Evolutionary conservation across 768 basidiomycete species (phyloP), one percentile per base, ranked within the genome.

Genomic region (Calocybe gangraenosa): DNA sequence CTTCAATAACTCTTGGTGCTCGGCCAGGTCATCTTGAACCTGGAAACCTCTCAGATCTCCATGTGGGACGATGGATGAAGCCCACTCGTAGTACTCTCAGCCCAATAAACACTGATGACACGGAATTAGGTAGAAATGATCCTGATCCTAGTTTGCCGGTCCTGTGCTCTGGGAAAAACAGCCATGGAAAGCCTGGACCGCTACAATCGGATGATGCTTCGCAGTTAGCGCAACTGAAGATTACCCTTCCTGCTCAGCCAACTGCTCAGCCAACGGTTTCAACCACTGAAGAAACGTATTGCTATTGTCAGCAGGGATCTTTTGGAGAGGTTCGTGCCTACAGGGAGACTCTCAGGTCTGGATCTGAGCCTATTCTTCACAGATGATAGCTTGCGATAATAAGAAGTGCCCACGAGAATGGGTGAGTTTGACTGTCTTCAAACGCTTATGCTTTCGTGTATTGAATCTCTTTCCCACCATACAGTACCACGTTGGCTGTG

Each of bases 321-420:
- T 92, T 79, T 58, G 92, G 92, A 55, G 82, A 85, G 63, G 87
- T 87, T 56, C 49, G 81, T 65, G 46, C 14, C 14, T 19, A 9
- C 7, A 3, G 9, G 10, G 21, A 23, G 22, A 18, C 14, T 8
- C 30, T 14, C 30, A 31, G 17, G 7, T 35, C 34, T 28, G 25
- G 25, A 7, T n/a, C 34, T n/a, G 14, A 35, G 7, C 14, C 34
- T 14, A 7, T 18, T 43, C 39, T 52, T 36, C 39, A 19, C 48
- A 87, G 85, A 92, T 95, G 92, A 83, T 95, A 50, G 92, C 72
- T 13, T 95, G 92, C 57, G 92, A 95, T 58, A 76, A 77, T 51
- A 65, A 70, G 34, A 66, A 71, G 13, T 95, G 92, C 60, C 68
- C 75, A 51, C 68, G 71, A 31, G 88, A 92, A 82, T 95, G 92